Conservation (phyloP, 495 filamentous ascomycete genomes). For the Xylaria intraflava region DNA sequence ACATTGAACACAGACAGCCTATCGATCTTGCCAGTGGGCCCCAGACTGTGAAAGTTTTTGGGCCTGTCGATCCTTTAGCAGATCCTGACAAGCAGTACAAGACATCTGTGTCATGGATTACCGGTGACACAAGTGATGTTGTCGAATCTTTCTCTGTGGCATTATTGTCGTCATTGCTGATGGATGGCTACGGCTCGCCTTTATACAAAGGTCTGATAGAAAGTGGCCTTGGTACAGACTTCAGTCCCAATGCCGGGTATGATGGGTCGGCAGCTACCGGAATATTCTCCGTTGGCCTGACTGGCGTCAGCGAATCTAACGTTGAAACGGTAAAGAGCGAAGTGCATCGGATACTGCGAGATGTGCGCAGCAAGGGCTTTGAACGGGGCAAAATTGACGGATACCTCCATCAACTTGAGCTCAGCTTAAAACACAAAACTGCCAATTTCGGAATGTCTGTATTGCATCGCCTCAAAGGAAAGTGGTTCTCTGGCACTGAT, state of each 20-base stretch:
- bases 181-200: constrained; percentile 93
- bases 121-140: constrained; percentile 72
- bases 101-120: constrained; percentile 86
- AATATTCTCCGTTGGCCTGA: constrained; percentile 86
- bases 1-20: constrained; percentile 67
- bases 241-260: constrained; percentile 88
- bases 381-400: constrained; percentile 85
- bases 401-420: constrained; percentile 85
- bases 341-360: constrained; percentile 60
- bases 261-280: constrained; percentile 68
- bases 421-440: constrained; percentile 88
- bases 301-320: constrained; percentile 72
- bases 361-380: constrained; percentile 66
- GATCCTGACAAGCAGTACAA: constrained; percentile 83
- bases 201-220: constrained; percentile 89
- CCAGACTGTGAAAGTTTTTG: constrained; percentile 60
- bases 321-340: constrained; percentile 68
- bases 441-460: constrained; percentile 88
- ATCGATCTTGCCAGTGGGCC: constrained; percentile 64
- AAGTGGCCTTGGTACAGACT: constrained; percentile 82
- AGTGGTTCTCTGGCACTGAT: constrained; percentile 92
- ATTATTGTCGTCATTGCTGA: constrained; percentile 71
- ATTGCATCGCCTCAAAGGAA: constrained; percentile 77
- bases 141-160: constrained; percentile 80
- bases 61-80: constrained; percentile 83